A percentile compares a stretch with the other conserved stretches of the same genome.
These are phyloP conservation scores for Emmonsiellopsis sp. DNA, from an alignment of 2,329 filamentous ascomycete genomes.

Conservation along the genomic window DNA sequence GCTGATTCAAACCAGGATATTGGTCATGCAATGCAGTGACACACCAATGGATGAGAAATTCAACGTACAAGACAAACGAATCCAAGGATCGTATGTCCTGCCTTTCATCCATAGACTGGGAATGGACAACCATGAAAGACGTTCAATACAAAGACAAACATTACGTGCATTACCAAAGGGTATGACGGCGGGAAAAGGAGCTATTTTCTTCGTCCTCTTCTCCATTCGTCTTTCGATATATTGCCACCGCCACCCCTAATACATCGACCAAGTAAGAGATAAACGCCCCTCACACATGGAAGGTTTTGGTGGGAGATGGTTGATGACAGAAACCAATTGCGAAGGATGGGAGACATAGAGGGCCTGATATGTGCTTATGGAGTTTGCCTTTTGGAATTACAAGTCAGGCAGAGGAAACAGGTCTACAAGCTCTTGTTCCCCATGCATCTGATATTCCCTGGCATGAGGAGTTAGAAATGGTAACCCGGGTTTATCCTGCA, in stretches of 20 bases:
- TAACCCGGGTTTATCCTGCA: slow-evolving; percentile 23
- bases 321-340: background rate
- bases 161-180: background rate
- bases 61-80: too few species aligned
- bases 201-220: background rate
- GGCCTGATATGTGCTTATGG: background rate
- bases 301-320: background rate
- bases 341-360: background rate
- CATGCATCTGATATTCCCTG: slow-evolving; percentile 17
- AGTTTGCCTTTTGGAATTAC: slow-evolving; percentile 2
- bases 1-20: too few species aligned
- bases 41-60: too few species aligned
- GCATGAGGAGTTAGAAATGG: slow-evolving; percentile 31
- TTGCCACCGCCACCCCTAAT: background rate
- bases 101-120: too few species aligned
- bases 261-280: background rate
- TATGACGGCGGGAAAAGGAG: too few species aligned
- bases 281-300: background rate
- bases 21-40: too few species aligned
- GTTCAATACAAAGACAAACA: background rate
- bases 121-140: too few species aligned
- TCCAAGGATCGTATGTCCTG: too few species aligned
- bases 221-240: background rate
- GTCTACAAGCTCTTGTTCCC: slow-evolving; percentile 5
- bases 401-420: slow-evolving; percentile 10